phyloP scores from a whole-genome alignment of 352 stramenopile genomes.

The Chrysophaeum taylorii region DNA sequence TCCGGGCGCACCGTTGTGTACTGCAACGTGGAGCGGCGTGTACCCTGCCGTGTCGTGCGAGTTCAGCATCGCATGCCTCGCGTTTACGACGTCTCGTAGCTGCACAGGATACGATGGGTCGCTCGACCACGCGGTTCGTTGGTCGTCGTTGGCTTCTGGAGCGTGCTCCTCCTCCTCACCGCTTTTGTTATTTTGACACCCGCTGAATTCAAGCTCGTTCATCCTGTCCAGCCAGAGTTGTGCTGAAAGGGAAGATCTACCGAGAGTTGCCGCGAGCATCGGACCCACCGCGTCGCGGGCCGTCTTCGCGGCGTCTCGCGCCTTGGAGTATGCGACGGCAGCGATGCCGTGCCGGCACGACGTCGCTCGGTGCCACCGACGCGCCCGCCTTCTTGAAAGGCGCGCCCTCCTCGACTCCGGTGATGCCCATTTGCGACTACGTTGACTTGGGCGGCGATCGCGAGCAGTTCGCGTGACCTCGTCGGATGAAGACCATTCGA shows the following conservation, averaged over 20 bases:
- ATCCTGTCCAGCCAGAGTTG: not conserved
- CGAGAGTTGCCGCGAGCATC: not conserved
- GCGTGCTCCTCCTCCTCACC: not conserved
- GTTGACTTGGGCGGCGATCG: too few species aligned
- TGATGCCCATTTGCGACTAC: too few species aligned
- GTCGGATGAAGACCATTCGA: not conserved
- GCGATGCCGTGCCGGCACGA: too few species aligned
- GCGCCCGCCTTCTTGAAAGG: too few species aligned
- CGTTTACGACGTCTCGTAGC: not conserved
- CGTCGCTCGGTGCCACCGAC: too few species aligned
- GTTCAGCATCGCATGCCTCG: not conserved
- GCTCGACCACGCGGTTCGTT: not conserved
- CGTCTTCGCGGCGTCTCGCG: not conserved
- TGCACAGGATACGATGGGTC: not conserved
- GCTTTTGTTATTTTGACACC: too few species aligned
- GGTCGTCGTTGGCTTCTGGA: not conserved
- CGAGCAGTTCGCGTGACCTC: too few species aligned
- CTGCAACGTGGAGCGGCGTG: not conserved
- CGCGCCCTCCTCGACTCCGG: too few species aligned
- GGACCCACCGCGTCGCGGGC: not conserved
- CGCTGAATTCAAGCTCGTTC: too few species aligned
- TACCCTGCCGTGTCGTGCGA: constrained; percentile 6
- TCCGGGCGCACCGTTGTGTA: not conserved
- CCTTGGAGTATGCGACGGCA: too few species aligned
- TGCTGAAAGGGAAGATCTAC: not conserved